A percentile compares a stretch with the other conserved stretches of the same genome.
These are phyloP conservation scores for Wallemia hederae DNA, from an alignment of 1,284 basidiomycete species.

Conservation along the genomic window DNA sequence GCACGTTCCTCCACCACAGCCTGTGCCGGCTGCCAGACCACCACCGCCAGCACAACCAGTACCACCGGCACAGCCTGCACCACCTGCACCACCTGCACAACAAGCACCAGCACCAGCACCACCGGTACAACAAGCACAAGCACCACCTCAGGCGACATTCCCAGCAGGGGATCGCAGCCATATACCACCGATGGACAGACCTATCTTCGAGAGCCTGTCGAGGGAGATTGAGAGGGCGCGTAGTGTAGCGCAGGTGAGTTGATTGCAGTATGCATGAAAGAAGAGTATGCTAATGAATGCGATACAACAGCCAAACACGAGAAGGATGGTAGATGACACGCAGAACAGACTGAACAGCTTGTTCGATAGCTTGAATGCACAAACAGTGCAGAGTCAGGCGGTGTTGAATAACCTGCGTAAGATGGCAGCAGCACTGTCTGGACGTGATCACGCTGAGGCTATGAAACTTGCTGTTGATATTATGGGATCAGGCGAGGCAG, in stretches of 20 bases:
- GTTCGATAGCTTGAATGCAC: constrained; percentile 76
- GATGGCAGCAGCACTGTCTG: not conserved
- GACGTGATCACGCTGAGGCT: not conserved
- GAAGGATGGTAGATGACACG: constrained; percentile 58
- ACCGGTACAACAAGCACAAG: not conserved
- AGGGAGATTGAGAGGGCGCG: constrained; percentile 33
- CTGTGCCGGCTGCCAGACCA: no score
- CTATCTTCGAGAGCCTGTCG: constrained; percentile 36
- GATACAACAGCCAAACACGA: constrained; percentile 34
- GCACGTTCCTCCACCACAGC: no score
- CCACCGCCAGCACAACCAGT: no score
- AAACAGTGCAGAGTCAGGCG: constrained; percentile 27
- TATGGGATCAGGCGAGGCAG: not conserved
- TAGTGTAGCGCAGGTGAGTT: constrained; percentile 35
- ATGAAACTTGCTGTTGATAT: not conserved
- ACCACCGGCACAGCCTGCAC: constrained; percentile 1
- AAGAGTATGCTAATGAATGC: constrained; percentile 6
- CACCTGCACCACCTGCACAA: constrained; percentile 3
- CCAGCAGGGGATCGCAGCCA: constrained; percentile 39
- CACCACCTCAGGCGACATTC: constrained; percentile 1
- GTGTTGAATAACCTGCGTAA: not conserved
- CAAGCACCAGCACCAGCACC: not conserved
- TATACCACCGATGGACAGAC: constrained; percentile 40
- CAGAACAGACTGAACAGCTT: constrained; percentile 60
- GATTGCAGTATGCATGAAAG: not conserved